Base-by-base conservation (phyloP, 2,329 filamentous ascomycete genomes). In the Penicillium italicum region DNA sequence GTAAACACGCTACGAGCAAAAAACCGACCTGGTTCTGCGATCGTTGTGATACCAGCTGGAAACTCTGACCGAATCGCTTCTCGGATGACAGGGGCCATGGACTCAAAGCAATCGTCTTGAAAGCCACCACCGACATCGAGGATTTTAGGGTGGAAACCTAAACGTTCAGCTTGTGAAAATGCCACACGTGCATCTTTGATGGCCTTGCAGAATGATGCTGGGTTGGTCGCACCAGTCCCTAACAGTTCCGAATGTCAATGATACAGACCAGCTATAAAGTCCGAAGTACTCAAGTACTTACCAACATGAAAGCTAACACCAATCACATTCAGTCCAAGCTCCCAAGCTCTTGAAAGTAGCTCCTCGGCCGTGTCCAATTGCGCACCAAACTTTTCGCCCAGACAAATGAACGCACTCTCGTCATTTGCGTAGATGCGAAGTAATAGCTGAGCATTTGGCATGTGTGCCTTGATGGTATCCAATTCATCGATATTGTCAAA, bases 291-390 rank as follows among this genome's bases (percentile, higher is more conserved):
- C 14, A 8, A n/a, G 20, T n/a, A 43, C 46, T 22, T 53, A 64
- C 68, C 68, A 30, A 71, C 61, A 54, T 70, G 68, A 24, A 71
- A 71, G 31, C 66, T 67, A n/a, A 71, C 60, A 0, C 68, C 68
- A 9, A 63, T 50, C 7, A 71, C 51, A 20, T 63, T 53, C 33
- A 70, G 38, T 8, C 47, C 57, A 8, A 69, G 51, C 12, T 65
- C 58, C 58, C 47, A 55, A 12, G 68, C 67, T 18, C 62, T 53
- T 10, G 41, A 9, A 2, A 70, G 52, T 5, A 71, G 46, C 8
- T 37, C 31, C 14, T 51, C 31, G 1, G 60, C 59, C 2, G 58
- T 54, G 28, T 66, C 62, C 14, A 63, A 28, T 6, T 55, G 56
- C 8, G 65, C 65, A 16, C 66, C 66, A 31, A 68, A 68, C 24